Percentiles rank a stretch among this genome's conserved stretches.
phyloP scores from a whole-genome alignment of 805 yeast species.

The Ogataea wickerhamii region DNA sequence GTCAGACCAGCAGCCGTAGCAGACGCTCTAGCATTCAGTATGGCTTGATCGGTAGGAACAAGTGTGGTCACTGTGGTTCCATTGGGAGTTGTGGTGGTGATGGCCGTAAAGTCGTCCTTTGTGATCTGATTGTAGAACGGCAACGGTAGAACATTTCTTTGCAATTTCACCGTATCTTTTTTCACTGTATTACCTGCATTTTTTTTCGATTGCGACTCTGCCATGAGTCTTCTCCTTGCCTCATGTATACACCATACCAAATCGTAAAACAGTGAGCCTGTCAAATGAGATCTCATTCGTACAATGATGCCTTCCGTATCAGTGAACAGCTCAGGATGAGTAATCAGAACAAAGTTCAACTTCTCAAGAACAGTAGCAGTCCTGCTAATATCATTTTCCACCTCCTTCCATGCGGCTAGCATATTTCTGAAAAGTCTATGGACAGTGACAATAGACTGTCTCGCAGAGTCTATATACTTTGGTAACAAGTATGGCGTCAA shows the following conservation, averaged over 20 bases:
- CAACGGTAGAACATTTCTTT: conserved; percentile 56
- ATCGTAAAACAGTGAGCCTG: conserved; percentile 88
- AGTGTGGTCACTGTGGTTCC: conserved; percentile 89
- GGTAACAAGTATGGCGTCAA: conserved; percentile 69
- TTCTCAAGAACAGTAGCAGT: conserved; percentile 90
- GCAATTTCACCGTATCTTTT: conserved; percentile 13
- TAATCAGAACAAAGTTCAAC: conserved; percentile 77
- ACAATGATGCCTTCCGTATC: conserved; percentile 73
- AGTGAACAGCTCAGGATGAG: conserved; percentile 80
- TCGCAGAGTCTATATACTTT: conserved; percentile 78
- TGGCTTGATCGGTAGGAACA: conserved; percentile 80
- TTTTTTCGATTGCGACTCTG: conserved; percentile 31
- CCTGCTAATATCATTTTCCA: conserved; percentile 85
- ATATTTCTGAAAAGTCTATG: conserved; percentile 86
- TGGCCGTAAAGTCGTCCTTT: conserved; percentile 81
- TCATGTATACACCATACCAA: conserved; percentile 93
- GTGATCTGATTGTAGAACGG: conserved; percentile 91
- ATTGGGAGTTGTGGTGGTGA: conserved; percentile 82
- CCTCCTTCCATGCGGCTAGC: conserved; percentile 85
- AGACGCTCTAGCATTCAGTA: conserved; percentile 54
- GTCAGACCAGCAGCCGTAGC: conserved; percentile 55
- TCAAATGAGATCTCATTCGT: conserved; percentile 86
- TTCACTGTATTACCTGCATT: conserved; percentile 11
- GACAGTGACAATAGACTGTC: conserved; percentile 91
- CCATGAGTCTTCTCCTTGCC: conserved; percentile 69